Base-by-base conservation (phyloP, 768 basidiomycete species). In the Termitomyces sp. region DNA sequence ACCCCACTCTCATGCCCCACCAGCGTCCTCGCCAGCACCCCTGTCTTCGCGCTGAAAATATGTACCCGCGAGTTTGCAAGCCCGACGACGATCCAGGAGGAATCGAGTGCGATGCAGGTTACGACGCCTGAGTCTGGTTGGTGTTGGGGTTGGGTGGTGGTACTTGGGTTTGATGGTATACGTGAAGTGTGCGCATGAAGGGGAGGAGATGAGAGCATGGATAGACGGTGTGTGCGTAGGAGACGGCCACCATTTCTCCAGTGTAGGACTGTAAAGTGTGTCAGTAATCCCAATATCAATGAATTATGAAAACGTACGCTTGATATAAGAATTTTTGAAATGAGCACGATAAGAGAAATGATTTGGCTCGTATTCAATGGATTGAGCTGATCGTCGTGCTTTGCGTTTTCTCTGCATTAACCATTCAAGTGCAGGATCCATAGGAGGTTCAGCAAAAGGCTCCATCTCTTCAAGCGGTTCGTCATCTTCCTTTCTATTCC, bases 61-160 rank as follows among this genome's bases (percentile, higher is more conserved):
- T 93, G 89, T 43, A 98, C 88, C 57, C 85, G 84, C 59, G 81
- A 80, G 66, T 89, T 95, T 9, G 91, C 89, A 60, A 97, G 86
- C 1, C 92, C 94, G 18, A 94, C 87, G 42, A 96, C 86, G 64
- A 98, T 83, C 80, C 87, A 91, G 42, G 89, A 82, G 12, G 76
- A 69, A 69, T 96, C 91, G 46, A 98, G 74, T 0, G 94, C 91
- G 20, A 95, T 77, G 4, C 89, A 91, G 0, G 96, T 97, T 25
- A 98, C 89, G 29, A 91, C 87, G 15, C 85, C 86, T 33, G 82
- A 62, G 38, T 80, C 78, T n/a, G 53, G 20, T 11, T 35, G 40
- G 36, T 3, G 15, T 38, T 18, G 41, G 35, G 53, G 40, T 18
- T 40, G 40, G 12, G 38, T 98, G 94, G 95, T 86, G 92, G 39